Evolutionary conservation across 78 protist species (phyloP).

Genomic region (Speleostelium caveatum): DNA sequence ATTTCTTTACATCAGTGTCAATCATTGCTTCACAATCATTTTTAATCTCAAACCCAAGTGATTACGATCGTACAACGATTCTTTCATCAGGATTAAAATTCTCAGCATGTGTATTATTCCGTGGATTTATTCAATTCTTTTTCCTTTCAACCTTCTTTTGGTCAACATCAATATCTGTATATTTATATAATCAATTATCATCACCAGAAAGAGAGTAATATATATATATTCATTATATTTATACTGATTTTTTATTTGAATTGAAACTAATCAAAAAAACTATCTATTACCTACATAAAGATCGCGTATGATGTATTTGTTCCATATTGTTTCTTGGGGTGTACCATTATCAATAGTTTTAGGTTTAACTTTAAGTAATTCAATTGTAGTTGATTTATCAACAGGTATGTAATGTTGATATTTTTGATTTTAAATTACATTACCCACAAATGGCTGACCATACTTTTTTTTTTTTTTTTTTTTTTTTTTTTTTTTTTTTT

Average conservation of each 20-base stretch:
- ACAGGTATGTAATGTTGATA: slow-evolving; percentile 57
- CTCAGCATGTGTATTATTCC: slow-evolving; percentile 46
- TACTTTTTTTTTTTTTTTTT: too few species aligned
- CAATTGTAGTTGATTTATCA: background rate
- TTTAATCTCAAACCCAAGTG: background rate
- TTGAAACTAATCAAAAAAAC: background rate
- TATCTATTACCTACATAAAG: background rate
- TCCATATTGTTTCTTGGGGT: slow-evolving; percentile 31
- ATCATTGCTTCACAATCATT: slow-evolving; percentile 36
- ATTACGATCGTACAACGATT: background rate
- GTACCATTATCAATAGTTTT: slow-evolving; percentile 25
- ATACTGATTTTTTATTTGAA: background rate
- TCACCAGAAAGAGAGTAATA: slow-evolving; percentile 44
- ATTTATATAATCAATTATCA: slow-evolving; percentile 70
- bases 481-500: too few species aligned
- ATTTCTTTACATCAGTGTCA: slow-evolving; percentile 42
- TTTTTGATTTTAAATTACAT: too few species aligned
- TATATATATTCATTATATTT: background rate
- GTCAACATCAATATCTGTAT: slow-evolving; percentile 59
- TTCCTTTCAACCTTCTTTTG: slow-evolving; percentile 58
- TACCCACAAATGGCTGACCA: too few species aligned
- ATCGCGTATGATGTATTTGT: slow-evolving; percentile 5
- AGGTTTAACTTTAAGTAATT: slow-evolving; percentile 4
- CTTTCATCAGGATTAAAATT: background rate
- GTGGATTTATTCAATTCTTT: slow-evolving; percentile 47